phyloP scores from a whole-genome alignment of 495 filamentous ascomycete species.

The Haplographium delicatum region DNA sequence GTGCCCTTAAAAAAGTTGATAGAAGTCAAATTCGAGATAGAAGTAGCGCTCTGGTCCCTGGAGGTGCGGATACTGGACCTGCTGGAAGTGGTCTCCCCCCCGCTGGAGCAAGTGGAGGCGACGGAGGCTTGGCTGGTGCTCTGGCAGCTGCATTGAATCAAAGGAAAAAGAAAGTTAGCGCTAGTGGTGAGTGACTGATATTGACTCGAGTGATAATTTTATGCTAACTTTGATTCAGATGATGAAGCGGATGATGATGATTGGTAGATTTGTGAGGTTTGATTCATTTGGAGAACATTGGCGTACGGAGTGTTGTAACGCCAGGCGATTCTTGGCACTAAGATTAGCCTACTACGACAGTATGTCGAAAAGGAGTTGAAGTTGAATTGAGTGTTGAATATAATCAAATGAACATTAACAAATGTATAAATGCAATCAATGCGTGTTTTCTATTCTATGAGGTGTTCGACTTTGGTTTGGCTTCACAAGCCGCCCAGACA shows the following conservation, averaged over 20 bases:
- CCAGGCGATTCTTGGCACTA: conserved; percentile 3
- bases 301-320: conserved; percentile 4
- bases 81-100: conserved; percentile 46
- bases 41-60: conserved; percentile 65
- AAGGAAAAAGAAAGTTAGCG: conserved; percentile 83
- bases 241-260: conserved; percentile 75
- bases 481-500: too few relatives aligned
- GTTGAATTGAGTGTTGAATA: conserved; percentile 1
- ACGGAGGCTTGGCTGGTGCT: conserved; percentile 73
- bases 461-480: background rate
- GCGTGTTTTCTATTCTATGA: conserved; percentile 19
- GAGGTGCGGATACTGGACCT: conserved; percentile 46
- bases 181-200: conserved; percentile 68
- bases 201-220: background rate
- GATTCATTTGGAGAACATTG: background rate
- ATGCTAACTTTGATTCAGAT: conserved; percentile 51
- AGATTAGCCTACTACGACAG: conserved; percentile 6
- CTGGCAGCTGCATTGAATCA: conserved; percentile 70
- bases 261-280: conserved; percentile 45
- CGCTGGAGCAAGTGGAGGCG: conserved; percentile 43
- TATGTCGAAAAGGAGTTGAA: background rate
- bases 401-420: conserved; percentile 4
- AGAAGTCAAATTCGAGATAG: conserved; percentile 73
- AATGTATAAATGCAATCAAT: conserved; percentile 9
- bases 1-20: conserved; percentile 74